Evolutionary conservation across 768 basidiomycete genomes (phyloP), one percentile per base, ranked within the genome.

Genomic region (Arthromyces matolae): DNA sequence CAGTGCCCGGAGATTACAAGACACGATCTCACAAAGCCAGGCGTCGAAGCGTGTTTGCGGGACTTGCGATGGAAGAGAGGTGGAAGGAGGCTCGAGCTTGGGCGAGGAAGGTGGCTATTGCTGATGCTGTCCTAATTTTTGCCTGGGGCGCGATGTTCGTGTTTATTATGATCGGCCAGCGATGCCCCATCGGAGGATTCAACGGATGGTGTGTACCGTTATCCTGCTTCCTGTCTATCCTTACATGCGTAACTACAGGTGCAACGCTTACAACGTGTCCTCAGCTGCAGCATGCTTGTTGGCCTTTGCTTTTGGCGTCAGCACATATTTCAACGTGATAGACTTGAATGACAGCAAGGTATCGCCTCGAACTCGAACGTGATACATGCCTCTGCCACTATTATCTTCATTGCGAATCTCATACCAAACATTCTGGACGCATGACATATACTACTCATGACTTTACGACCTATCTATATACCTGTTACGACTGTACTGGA

Each of bases 251-350:
- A 8, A 4, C 3, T 18, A 13, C 45, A 84, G 84, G 84, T 86
- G 85, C 62, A 80, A 79, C 54, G 81, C 80, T 7, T 88, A 84
- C 63, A 87, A 86, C 58, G 67, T 80, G 10, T 83, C 83, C 5
- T 73, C 78, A 1, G 83, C 85, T 12, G 73, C 77, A 22, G 73
- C 83, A 4, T 86, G 80, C 59, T 52, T 88, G 29, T 63, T 85
- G 12, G 72, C 70, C 44, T 57, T 85, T 33, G 62, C 73, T 1
- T 88, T 84, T 57, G 72, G 71, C 8, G 54, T 81, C 22, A 80
- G 76, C 55, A 61, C 72, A 16, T 86, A 81, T 61, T 84, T 85
- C 60, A 80, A 79, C 49, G 74, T 85, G 42, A 81, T 84, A 61
- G 85, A 86, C 62, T 56, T 86, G 27, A 69, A 76, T 52, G 69